Evolutionary conservation across 805 yeast species (phyloP), one percentile per base, ranked within the genome.

Genomic region (Candida ovalis): DNA sequence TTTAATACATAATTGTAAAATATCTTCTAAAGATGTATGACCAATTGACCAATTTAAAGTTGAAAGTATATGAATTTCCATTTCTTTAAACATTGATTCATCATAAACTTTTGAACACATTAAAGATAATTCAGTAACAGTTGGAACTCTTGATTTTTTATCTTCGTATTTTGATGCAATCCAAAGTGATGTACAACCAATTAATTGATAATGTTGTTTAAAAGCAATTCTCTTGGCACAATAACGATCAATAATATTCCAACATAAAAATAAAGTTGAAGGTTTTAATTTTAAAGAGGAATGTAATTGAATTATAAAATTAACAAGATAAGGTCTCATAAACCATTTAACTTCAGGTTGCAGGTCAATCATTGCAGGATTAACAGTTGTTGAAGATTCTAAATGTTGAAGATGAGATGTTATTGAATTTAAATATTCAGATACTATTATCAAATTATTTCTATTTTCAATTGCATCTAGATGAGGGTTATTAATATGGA

Each of bases 161-260:
- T 80, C 84, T 59, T 80, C 84, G 60, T 78, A 80, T 59, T 92
- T 92, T 23, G 96, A 84, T 2, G 96, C 88, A 28, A 92, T 77
- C 97, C 98, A 92, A 32, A 92, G 71, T 51, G 96, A 88, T 4
- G 96, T 88, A 51, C 96, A 86, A 28, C 95, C 89, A 10, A 92
- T 92, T 46, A 92, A 75, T 67, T 91, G 97, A 52, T 88, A 83
- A 68, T 91, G 98, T 49, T 87, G 91, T 55, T 84, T 80, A 53
- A 86, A 76, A 0, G 91, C 94, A 7, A 90, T 81, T 57, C 98
- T 76, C 58, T 84, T 86, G 45, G 96, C 86, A 63, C 96, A 87
- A 70, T 92, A 92, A 52, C 97, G 79, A 66, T 92, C 99, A 52
- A 92, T 86, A 45, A 91, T 75, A 57, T 84, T 82, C 82, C 62